phyloP scores from a whole-genome alignment of 1,139 yeast genomes.

The Yamadazyma taylorii region DNA sequence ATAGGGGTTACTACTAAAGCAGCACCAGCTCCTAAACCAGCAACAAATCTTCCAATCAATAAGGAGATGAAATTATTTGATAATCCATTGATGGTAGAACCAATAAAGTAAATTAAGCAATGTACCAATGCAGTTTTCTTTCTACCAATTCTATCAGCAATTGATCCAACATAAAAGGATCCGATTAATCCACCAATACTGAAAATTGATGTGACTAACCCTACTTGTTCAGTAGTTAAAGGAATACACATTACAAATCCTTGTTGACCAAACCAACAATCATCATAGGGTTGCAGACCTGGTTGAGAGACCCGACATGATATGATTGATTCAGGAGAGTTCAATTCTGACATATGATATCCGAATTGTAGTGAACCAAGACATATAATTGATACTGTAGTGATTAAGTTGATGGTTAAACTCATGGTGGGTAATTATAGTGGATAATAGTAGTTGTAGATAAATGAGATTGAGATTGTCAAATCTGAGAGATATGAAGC shows the following conservation, averaged over 20 bases:
- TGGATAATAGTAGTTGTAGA: too few species aligned
- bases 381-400: constrained; percentile 38
- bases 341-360: constrained; percentile 51
- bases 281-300: constrained; percentile 28
- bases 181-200: constrained; percentile 86
- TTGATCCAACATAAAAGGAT: constrained; percentile 66
- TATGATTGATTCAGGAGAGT: constrained; percentile 44
- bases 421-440: background rate
- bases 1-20: constrained; percentile 84
- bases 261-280: constrained; percentile 39
- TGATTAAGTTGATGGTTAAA: constrained; percentile 27
- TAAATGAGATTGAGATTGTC: too few species aligned
- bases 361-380: constrained; percentile 51
- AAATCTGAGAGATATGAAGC: too few species aligned
- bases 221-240: constrained; percentile 64
- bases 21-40: constrained; percentile 87
- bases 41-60: constrained; percentile 68
- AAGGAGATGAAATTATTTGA: constrained; percentile 47
- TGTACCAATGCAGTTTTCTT: constrained; percentile 57
- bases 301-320: constrained; percentile 38
- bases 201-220: constrained; percentile 79
- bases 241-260: constrained; percentile 52
- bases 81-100: constrained; percentile 62
- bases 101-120: constrained; percentile 57
- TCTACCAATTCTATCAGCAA: constrained; percentile 74